A percentile compares a stretch with the other conserved stretches of the same genome.
Conservation (phyloP, 176 grass and related monocot species). For the Avena eriantha region DNA sequence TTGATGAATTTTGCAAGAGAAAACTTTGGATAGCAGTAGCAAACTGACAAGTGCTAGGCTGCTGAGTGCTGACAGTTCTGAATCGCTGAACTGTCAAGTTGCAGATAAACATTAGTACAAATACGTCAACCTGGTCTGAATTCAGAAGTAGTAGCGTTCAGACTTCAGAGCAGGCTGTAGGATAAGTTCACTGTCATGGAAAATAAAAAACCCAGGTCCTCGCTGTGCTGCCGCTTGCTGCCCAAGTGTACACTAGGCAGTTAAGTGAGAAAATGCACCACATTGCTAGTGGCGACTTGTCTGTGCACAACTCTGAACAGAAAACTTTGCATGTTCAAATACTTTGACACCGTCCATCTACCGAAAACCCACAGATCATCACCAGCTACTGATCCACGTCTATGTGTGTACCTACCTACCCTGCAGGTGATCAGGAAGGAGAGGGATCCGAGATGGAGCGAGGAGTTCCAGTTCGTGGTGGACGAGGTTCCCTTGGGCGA, state of each 20-base stretch:
- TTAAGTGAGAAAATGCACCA: not conserved
- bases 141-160: not conserved
- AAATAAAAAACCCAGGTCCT: not conserved
- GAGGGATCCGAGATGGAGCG: slow-evolving; percentile 91
- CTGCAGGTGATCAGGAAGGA: slow-evolving; percentile 76
- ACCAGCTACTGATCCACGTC: not conserved
- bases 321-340: not conserved
- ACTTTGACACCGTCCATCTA: not conserved
- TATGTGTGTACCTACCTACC: slow-evolving; percentile 24
- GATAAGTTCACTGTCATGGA: not conserved
- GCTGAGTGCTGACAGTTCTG: not conserved
- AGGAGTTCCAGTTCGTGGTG: slow-evolving; percentile 87
- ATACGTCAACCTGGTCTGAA: not conserved
- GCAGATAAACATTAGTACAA: not conserved
- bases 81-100: not conserved
- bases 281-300: not conserved
- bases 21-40: not conserved
- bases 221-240: not conserved
- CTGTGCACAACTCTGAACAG: not conserved
- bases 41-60: not conserved
- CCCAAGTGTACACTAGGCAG: not conserved
- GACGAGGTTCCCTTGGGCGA: slow-evolving; percentile 72
- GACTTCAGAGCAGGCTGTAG: not conserved
- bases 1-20: not conserved
- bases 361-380: not conserved